These are phyloP conservation scores for Dalechampia spathulata DNA, from an alignment of 441 rosid genomes.

Conservation along the genomic window DNA sequence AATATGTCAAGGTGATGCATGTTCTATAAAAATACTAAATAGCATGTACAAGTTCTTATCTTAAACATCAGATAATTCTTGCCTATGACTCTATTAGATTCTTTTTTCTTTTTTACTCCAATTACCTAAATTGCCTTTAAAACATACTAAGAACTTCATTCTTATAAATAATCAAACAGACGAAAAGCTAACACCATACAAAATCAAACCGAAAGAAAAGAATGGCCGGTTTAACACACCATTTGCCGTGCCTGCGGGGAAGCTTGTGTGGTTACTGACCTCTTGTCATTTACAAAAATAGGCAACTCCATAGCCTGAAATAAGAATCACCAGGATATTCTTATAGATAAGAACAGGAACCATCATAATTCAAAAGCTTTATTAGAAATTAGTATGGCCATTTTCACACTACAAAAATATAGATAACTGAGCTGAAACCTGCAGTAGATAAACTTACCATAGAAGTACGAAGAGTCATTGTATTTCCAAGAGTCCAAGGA, in stretches of 20 bases:
- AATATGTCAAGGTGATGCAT: neutral
- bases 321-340: neutral
- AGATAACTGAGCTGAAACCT: neutral
- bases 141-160: neutral
- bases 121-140: neutral
- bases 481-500: slow-evolving; percentile 34
- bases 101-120: neutral
- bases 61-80: neutral
- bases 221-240: slow-evolving; percentile 35
- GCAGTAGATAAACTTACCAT: slow-evolving; percentile 29
- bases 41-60: neutral
- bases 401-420: neutral
- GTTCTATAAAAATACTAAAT: neutral
- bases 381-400: neutral
- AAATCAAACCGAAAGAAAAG: slow-evolving; percentile 3
- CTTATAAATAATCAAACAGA: neutral
- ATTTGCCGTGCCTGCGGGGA: slow-evolving; percentile 62
- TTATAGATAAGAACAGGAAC: neutral
- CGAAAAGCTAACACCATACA: neutral
- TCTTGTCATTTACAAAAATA: slow-evolving; percentile 35
- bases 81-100: neutral
- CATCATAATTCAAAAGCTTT: slow-evolving; percentile 8
- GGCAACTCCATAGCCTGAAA: slow-evolving; percentile 47
- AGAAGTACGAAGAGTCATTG: slow-evolving; percentile 27
- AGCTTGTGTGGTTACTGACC: slow-evolving; percentile 42